Evolutionary conservation across 768 basidiomycete genomes (phyloP).

Genomic region (Steccherinum ochraceum): DNA sequence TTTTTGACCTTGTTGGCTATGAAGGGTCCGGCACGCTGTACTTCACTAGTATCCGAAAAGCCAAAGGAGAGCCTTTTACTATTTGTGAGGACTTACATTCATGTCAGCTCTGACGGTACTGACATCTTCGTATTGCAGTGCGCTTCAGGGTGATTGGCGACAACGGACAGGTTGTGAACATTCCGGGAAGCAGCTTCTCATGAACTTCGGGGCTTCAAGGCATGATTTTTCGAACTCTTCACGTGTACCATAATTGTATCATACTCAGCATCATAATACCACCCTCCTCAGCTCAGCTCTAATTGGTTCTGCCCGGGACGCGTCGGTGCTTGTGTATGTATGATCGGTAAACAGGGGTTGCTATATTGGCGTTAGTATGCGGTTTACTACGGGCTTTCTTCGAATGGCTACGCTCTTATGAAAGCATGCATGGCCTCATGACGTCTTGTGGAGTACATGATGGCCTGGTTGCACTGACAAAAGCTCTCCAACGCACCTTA

Average conservation of each 20-base stretch:
- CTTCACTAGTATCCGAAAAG: slow-evolving; percentile 77
- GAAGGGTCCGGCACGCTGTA: slow-evolving; percentile 71
- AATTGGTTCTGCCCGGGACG: too few species aligned
- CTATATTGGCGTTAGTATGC: not conserved
- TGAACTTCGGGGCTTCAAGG: not conserved
- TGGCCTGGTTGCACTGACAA: not conserved
- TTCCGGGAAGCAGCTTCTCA: slow-evolving; percentile 2
- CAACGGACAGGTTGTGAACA: slow-evolving; percentile 10
- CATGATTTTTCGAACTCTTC: not conserved
- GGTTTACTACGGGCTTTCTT: not conserved
- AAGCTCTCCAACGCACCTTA: not conserved
- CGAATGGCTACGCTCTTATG: not conserved
- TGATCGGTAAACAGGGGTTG: not conserved
- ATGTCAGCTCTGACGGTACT: slow-evolving; percentile 3
- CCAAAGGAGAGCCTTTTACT: slow-evolving; percentile 63
- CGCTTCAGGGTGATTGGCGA: slow-evolving; percentile 15
- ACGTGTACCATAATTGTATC: not conserved
- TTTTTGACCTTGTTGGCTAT: not conserved
- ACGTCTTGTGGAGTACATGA: not conserved
- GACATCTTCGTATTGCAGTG: slow-evolving; percentile 3
- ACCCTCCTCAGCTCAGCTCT: not conserved
- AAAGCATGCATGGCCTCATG: not conserved
- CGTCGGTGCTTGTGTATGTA: not conserved
- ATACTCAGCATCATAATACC: not conserved
- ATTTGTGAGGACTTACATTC: slow-evolving; percentile 43